Base-by-base conservation (phyloP, 176 grass and related monocot genomes). In the Rhipidocladum racemiflorum region DNA sequence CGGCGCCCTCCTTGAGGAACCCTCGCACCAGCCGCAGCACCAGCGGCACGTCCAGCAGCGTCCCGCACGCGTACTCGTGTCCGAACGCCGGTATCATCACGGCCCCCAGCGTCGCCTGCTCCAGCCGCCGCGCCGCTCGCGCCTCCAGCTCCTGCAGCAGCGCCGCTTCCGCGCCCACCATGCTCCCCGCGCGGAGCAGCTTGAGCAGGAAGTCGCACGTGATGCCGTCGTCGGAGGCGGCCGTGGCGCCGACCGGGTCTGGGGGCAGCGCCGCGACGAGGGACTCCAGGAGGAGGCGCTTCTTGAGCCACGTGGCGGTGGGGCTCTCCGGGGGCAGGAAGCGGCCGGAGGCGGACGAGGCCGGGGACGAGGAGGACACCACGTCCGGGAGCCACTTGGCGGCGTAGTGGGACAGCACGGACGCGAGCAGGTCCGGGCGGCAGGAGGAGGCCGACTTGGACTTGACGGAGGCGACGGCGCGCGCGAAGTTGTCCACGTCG, bases 381-480 rank as follows among this genome's bases (percentile, higher is more conserved):
- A 93, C 88, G 77, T 98, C 96, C 15, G 92, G 92, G 50, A 98
- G 87, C 96, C 96, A 98, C 76, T 94, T 89, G 43, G 92, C 84
- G 65, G 95, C 92, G 66, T 97, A 97, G 83, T 91, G 88, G 21
- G 95, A 97, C 39, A 94, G 80, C 69, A 97, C 88, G 24, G 92
- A 88, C 38, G 92, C 87, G 36, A 98, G 89, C 45, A 88, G 83
- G 76, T 98, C 90, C 0, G 92, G 90, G 0, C 89, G 88, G 39
- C 85, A 81, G 17, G 82, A 82, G 4, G 72, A 43, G 11, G 78
- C 77, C 0, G 84, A 49, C 85, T 88, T 95, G 48, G 90, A 83
- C 78, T 90, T 95, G 14, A 93, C 83, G 49, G 88, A 91, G 0
- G 90, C 85, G 72, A 98, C 84, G 40, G 96, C 91, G 77, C 84